A percentile compares a stretch with the other conserved stretches of the same genome.
Evolutionary conservation across 768 basidiomycete species (phyloP).

Genomic region (Agrocybe pediades): DNA sequence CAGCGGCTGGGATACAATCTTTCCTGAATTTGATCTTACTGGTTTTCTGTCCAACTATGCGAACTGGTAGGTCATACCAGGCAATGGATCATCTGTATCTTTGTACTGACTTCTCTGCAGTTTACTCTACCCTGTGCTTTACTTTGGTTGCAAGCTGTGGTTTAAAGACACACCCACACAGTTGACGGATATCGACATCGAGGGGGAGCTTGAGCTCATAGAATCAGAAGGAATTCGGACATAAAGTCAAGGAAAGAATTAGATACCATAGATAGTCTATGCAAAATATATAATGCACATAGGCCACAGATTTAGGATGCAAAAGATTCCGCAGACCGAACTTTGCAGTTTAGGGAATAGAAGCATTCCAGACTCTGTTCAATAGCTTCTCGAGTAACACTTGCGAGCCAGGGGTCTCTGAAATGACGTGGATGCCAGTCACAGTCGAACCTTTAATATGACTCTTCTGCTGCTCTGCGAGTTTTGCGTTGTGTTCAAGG

Average conservation of each 20-base stretch:
- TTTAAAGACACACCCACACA: conserved; percentile 20
- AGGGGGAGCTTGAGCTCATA: conserved; percentile 21
- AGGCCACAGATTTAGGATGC: no score
- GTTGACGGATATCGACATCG: conserved; percentile 25
- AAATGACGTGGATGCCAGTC: conserved; percentile 49
- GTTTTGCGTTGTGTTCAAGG: background rate
- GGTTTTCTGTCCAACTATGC: conserved; percentile 30
- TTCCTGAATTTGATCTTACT: conserved; percentile 23
- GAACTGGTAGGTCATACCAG: conserved; percentile 24
- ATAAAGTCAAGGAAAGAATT: no score
- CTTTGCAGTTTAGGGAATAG: conserved; percentile 10
- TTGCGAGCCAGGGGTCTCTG: conserved; percentile 65
- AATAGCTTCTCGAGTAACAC: conserved; percentile 49
- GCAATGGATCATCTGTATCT: background rate
- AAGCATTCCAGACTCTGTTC: conserved; percentile 57
- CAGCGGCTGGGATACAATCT: conserved; percentile 31
- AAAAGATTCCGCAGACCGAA: no score
- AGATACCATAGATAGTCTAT: no score
- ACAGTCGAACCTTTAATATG: background rate
- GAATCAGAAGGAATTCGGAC: conserved; percentile 9
- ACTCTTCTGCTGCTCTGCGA: background rate
- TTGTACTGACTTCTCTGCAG: conserved; percentile 9
- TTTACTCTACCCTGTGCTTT: conserved; percentile 26
- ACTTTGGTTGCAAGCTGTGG: conserved; percentile 27
- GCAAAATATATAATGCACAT: no score